Percentiles rank a stretch among this genome's conserved stretches.
These are phyloP conservation scores for Delitschia confertaspora DNA, from an alignment of 495 filamentous ascomycete species.

Conservation along the genomic window DNA sequence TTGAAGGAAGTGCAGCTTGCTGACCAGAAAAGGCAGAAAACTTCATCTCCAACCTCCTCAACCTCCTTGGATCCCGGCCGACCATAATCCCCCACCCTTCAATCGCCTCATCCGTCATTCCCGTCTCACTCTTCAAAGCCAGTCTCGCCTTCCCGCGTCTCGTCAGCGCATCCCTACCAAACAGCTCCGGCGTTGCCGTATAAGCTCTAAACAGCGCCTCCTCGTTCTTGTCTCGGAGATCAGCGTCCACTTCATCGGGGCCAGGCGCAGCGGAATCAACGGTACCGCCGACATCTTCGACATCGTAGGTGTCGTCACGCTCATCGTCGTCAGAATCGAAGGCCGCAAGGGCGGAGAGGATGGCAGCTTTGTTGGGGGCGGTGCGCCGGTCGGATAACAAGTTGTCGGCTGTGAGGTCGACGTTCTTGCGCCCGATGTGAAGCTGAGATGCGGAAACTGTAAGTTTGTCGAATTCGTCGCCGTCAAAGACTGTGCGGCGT, in stretches of 20 bases:
- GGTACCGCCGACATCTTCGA: conserved; percentile 79
- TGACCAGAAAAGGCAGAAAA: conserved; percentile 51
- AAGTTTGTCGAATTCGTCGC: conserved; percentile 74
- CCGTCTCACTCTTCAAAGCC: conserved; percentile 64
- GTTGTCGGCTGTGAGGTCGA: conserved; percentile 53
- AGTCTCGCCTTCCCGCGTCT: conserved; percentile 52
- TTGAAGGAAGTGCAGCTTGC: conserved; percentile 53
- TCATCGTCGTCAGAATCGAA: conserved; percentile 96
- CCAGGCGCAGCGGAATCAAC: conserved; percentile 51
- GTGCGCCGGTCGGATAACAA: conserved; percentile 46
- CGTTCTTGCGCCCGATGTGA: conserved; percentile 65
- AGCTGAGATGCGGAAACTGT: conserved; percentile 51
- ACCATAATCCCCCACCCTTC: conserved; percentile 93
- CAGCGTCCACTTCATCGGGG: conserved; percentile 23
- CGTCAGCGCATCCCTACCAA: conserved; percentile 59
- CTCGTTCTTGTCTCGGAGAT: conserved; percentile 30
- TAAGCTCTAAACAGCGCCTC: conserved; percentile 58
- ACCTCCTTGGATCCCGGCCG: conserved; percentile 54
- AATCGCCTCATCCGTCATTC: conserved; percentile 87
- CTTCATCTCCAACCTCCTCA: conserved; percentile 56
- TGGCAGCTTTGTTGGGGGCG: conserved; percentile 69
- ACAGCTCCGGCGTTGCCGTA: conserved; percentile 51
- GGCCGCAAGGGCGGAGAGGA: conserved; percentile 78
- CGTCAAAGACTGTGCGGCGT: conserved; percentile 65
- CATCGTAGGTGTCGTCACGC: conserved; percentile 93